Conservation (phyloP, 1,139 yeast genomes). For the Scheffersomyces segobiensis region DNA sequence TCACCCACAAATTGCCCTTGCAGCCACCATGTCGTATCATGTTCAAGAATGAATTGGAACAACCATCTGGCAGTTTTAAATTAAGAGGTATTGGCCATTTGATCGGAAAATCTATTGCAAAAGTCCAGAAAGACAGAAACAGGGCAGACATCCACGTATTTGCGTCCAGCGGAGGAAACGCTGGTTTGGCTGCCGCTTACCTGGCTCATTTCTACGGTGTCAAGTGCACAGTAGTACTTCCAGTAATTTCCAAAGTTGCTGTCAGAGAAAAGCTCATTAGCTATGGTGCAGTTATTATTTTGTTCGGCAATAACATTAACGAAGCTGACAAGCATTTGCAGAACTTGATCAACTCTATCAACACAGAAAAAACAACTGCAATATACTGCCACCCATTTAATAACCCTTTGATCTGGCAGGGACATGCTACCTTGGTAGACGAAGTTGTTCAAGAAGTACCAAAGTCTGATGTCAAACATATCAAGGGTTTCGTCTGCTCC, state of each 20-base stretch:
- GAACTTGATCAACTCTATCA: constrained; percentile 15
- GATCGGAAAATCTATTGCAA: constrained; percentile 29
- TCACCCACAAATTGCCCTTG: constrained; percentile 28
- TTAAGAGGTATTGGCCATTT: constrained; percentile 63
- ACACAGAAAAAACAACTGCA: constrained; percentile 23
- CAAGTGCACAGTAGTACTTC: constrained; percentile 68
- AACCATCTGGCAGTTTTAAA: constrained; percentile 75
- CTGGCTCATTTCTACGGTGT: constrained; percentile 48
- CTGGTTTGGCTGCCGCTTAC: constrained; percentile 74
- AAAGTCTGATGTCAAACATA: constrained; percentile 20
- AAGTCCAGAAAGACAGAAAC: constrained; percentile 15
- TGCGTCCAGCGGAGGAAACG: constrained; percentile 77
- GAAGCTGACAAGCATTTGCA: constrained; percentile 61
- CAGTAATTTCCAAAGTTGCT: constrained; percentile 41
- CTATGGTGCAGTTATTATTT: constrained; percentile 55
- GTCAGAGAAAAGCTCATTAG: constrained; percentile 32
- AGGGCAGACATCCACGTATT: constrained; percentile 44
- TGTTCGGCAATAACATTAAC: constrained; percentile 61
- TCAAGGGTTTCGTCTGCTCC: constrained; percentile 65
- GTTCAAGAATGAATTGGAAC: constrained; percentile 64
- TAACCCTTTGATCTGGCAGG: constrained; percentile 64
- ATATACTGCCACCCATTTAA: constrained; percentile 75
- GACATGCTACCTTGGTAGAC: constrained; percentile 60
- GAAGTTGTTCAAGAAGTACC: constrained; percentile 43
- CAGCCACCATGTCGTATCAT: constrained; percentile 48